These are phyloP conservation scores for Ogataea nitratoaversa DNA, from an alignment of 805 yeast species.

Conservation along the genomic window DNA sequence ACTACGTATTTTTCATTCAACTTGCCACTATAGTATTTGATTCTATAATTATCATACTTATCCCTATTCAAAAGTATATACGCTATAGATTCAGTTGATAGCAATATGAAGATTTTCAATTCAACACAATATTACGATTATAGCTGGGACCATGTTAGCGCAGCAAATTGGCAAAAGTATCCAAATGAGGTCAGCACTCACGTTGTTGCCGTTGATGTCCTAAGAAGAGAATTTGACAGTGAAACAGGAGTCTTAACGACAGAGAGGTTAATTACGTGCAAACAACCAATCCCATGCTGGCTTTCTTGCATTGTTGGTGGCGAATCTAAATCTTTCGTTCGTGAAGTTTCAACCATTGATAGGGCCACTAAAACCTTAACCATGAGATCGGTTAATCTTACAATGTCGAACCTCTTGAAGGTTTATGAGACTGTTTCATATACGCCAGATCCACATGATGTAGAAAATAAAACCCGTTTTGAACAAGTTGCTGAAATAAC, in stretches of 20 bases:
- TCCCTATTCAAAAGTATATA: neutral
- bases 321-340: constrained; percentile 66
- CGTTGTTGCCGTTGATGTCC: constrained; percentile 88
- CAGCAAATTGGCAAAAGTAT: constrained; percentile 95
- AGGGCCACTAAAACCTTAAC: constrained; percentile 56
- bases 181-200: constrained; percentile 94
- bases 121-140: constrained; percentile 68
- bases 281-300: constrained; percentile 86
- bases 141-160: constrained; percentile 91
- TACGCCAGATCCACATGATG: constrained; percentile 57
- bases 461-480: constrained; percentile 54
- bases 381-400: constrained; percentile 82
- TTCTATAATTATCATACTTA: no score
- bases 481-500: constrained; percentile 83
- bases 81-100: no score
- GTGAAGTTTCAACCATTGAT: constrained; percentile 88
- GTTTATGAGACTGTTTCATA: constrained; percentile 89
- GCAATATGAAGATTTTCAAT: constrained; percentile 71
- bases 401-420: constrained; percentile 67
- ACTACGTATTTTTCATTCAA: no score
- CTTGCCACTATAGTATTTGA: no score
- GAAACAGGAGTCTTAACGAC: constrained; percentile 57
- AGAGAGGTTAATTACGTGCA: constrained; percentile 84
- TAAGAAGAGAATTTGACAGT: constrained; percentile 64
- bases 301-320: constrained; percentile 69